Conservation (phyloP, 1,139 yeast species). For the Protomyces lactucae-debilis region DNA sequence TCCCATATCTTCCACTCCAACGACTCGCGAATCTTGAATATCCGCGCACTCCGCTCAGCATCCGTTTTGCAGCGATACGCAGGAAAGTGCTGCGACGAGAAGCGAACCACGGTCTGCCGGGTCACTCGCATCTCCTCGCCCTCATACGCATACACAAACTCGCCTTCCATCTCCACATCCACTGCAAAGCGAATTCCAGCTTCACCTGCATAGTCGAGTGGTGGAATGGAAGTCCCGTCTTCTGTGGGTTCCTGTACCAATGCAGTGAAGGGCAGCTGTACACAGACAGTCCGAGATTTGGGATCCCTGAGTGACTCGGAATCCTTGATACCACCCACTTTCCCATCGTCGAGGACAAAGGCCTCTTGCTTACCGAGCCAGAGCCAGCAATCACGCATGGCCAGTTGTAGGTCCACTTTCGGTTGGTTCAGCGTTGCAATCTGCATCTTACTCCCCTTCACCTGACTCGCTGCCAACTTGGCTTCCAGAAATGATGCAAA, state of each 20-base stretch:
- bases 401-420: not conserved
- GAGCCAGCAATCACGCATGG: slow-evolving; percentile 20
- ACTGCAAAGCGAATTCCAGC: slow-evolving; percentile 12
- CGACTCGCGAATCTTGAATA: slow-evolving; percentile 12
- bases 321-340: slow-evolving; percentile 11
- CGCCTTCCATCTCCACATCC: slow-evolving; percentile 11
- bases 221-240: not conserved
- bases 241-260: slow-evolving; percentile 1
- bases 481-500: not conserved
- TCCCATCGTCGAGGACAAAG: slow-evolving; percentile 1
- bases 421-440: not conserved
- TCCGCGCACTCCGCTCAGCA: slow-evolving; percentile 11
- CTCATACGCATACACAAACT: not conserved
- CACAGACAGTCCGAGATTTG: slow-evolving; percentile 5
- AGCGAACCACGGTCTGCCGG: slow-evolving; percentile 9
- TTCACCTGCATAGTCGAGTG: slow-evolving; percentile 9
- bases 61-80: not conserved
- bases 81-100: slow-evolving; percentile 10
- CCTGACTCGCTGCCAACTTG: not conserved
- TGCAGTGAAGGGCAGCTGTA: slow-evolving; percentile 15
- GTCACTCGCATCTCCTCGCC: slow-evolving; percentile 12
- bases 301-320: slow-evolving; percentile 6
- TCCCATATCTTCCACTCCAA: slow-evolving; percentile 14
- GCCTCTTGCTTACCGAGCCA: not conserved
- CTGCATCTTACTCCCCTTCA: not conserved